Base-by-base conservation (phyloP, 805 yeast genomes). In the Suhomyces kilbournensis region DNA sequence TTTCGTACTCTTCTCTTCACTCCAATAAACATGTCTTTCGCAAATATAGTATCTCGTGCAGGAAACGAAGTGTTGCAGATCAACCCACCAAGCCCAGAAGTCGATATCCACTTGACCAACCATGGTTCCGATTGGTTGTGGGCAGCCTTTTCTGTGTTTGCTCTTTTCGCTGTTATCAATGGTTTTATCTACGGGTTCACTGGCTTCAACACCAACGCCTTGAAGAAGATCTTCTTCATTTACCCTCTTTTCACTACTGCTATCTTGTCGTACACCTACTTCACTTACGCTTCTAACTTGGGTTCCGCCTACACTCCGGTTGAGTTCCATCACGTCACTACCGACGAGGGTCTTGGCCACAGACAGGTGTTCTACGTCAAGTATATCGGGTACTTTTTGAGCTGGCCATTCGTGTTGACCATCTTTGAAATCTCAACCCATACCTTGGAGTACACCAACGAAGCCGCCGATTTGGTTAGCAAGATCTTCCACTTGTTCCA, bases 81-180 rank as follows among this genome's bases (percentile, higher is more conserved):
- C 49, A 82, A 82, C 58, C 78, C 80, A 7, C 62, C 69, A 14
- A 22, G 57, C 7, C 55, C 69, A 5, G 68, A 64, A 17, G 66
- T 76, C 48, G 86, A 81, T 56, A 76, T 82, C 61, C 78, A 77
- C 51, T 54, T 84, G 32, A 83, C 86, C 10, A 55, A 62, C 12
- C 81, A 79, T 59, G 88, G 90, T 63, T 82, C 87, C 7, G 81
- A 80, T 64, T 84, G 87, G 88, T 72, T 80, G 57, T 84, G 88
- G 88, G 78, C 88, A 1, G 84, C 71, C 12, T 83, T 84, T 60
- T 64, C 80, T 4, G 49, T 81, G 38, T 77, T 82, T 58, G 71
- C 72, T 17, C 46, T 74, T 0, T 61, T 74, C n/a, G 61, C 81
- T 14, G 46, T 71, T 39, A 59, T 56, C 26, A 67, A 67, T 51